Conservation (phyloP, 805 yeast species). For the Candida berthetii region DNA sequence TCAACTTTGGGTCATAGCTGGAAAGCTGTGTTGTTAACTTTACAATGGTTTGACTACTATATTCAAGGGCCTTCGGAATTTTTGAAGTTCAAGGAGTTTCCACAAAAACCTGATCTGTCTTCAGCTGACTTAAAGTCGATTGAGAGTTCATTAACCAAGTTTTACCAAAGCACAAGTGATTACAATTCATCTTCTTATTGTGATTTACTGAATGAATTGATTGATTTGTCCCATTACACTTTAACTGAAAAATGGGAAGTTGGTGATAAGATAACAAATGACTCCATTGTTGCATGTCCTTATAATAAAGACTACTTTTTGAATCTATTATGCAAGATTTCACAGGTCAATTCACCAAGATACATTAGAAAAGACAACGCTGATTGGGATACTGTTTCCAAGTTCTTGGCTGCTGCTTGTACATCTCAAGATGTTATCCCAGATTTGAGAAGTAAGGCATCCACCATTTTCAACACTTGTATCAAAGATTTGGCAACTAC, state of each 20-base stretch:
- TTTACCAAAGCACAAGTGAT: slow-evolving; percentile 54
- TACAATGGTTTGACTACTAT: slow-evolving; percentile 76
- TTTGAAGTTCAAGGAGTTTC: slow-evolving; percentile 30
- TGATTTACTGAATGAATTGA: slow-evolving; percentile 40
- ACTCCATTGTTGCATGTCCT: slow-evolving; percentile 30
- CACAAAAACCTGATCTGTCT: slow-evolving; percentile 34
- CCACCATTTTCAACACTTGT: slow-evolving; percentile 45
- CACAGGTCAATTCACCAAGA: slow-evolving; percentile 44
- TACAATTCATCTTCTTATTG: slow-evolving; percentile 47
- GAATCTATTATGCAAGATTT: slow-evolving; percentile 44
- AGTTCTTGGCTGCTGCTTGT: slow-evolving; percentile 39
- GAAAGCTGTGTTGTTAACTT: slow-evolving; percentile 52
- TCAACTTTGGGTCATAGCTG: slow-evolving; percentile 63
- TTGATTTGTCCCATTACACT: slow-evolving; percentile 31
- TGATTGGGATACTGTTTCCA: slow-evolving; percentile 43
- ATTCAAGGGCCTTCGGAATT: slow-evolving; percentile 51
- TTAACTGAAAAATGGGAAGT: slow-evolving; percentile 12
- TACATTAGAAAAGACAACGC: slow-evolving; percentile 33
- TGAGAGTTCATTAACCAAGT: slow-evolving; percentile 49
- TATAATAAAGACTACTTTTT: slow-evolving; percentile 53
- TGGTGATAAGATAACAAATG: slow-evolving; percentile 12
- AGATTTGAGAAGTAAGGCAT: slow-evolving; percentile 40
- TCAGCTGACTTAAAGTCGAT: slow-evolving; percentile 44
- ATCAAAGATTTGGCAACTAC: slow-evolving; percentile 26
- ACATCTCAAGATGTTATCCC: slow-evolving; percentile 35